Evolutionary conservation across 345 rosid genomes (phyloP).

Genomic region (Camelina hispida): DNA sequence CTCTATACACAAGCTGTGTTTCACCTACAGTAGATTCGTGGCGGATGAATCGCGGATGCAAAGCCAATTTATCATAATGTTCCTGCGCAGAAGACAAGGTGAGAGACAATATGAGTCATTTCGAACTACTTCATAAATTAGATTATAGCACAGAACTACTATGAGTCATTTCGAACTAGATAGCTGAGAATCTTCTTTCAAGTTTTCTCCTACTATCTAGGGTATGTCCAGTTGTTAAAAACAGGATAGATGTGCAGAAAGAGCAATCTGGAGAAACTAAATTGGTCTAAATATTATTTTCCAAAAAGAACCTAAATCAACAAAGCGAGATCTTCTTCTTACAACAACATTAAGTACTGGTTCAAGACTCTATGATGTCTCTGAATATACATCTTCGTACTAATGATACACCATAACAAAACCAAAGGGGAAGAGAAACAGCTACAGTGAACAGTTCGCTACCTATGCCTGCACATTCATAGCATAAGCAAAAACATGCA

Average conservation of each 20-base stretch:
- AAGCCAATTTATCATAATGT: constrained; percentile 68
- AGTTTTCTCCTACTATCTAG: background rate
- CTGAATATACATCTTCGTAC: background rate
- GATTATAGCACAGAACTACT: no score
- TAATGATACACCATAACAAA: constrained; percentile 7
- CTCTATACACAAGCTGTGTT: constrained; percentile 24
- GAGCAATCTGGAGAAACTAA: background rate
- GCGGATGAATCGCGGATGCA: constrained; percentile 65
- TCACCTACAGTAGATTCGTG: constrained; percentile 91
- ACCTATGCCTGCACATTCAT: background rate
- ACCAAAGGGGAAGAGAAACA: constrained; percentile 4
- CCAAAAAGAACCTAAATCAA: background rate
- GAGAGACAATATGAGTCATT: constrained; percentile 3
- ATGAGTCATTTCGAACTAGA: background rate
- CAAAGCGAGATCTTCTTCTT: background rate
- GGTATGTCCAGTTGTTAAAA: background rate
- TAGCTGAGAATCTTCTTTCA: background rate
- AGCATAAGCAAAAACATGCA: background rate
- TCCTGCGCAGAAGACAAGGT: constrained; percentile 56
- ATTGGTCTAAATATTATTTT: background rate
- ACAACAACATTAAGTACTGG: background rate
- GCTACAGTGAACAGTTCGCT: background rate
- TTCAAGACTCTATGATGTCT: constrained; percentile 6
- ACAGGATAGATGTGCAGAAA: background rate
- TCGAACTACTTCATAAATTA: background rate